Percentiles rank a stretch among this genome's conserved stretches.
Conservation (phyloP, 2,329 filamentous ascomycete species). For the Tothia fuscella region DNA sequence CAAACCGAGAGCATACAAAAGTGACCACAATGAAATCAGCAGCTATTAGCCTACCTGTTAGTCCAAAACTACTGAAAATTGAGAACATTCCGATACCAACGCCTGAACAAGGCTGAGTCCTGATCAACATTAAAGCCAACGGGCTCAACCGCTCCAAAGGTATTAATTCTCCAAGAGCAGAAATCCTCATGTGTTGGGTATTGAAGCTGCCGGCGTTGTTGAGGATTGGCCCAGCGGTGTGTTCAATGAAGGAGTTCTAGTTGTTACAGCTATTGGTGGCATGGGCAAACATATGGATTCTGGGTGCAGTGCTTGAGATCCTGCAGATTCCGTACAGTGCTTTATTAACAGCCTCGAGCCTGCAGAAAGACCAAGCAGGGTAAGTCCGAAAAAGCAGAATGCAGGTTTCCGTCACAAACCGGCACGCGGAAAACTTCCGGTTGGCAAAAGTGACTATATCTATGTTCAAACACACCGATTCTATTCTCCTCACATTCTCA, state of each 20-base stretch:
- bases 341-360: no score
- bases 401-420: no score
- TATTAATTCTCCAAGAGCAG: conserved; percentile 36
- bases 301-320: conserved; percentile 40
- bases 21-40: conserved; percentile 31
- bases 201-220: conserved; percentile 34
- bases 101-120: conserved; percentile 26
- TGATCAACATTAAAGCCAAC: conserved; percentile 32
- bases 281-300: conserved; percentile 34
- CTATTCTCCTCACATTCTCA: no score
- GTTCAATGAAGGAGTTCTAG: conserved; percentile 29
- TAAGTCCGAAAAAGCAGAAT: no score
- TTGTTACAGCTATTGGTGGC: conserved; percentile 39
- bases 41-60: conserved; percentile 29
- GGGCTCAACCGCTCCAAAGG: conserved; percentile 37
- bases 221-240: conserved; percentile 24
- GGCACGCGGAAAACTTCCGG: no score
- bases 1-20: no score
- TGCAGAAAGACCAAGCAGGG: no score
- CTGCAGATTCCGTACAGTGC: conserved; percentile 38
- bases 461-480: no score
- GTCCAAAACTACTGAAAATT: conserved; percentile 29
- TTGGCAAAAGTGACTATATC: no score
- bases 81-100: conserved; percentile 27
- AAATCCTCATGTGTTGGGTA: conserved; percentile 35